Base-by-base conservation (phyloP, 1,284 basidiomycete genomes). In the Fomes fomentarius region DNA sequence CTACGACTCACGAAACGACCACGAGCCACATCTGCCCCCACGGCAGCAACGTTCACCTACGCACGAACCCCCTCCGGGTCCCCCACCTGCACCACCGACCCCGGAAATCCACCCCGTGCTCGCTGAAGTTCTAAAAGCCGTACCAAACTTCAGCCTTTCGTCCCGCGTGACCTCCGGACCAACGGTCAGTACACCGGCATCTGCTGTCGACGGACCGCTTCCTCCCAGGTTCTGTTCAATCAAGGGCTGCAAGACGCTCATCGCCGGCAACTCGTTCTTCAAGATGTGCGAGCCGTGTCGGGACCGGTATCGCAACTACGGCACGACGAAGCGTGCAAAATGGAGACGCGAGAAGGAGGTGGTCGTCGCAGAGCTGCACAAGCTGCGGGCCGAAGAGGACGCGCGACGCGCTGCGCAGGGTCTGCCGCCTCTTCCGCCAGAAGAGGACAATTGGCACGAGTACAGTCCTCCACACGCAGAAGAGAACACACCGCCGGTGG, bases 201-300 rank as follows among this genome's bases (percentile, higher is more conserved):
- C 52, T 17, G 35, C 48, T 21, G 39, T 47, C 21, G 61, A 60
- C 40, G 53, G 53, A 22, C 54, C 58, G 24, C 60, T 66, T 1
- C 66, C 69, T 11, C 66, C 66, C 4, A 72, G 77, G 14, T 76
- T 68, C 53, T 83, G 81, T 57, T 79, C 81, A 5, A 78, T 83
- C 56, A 82, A 80, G 63, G 81, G 81, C 15, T 83, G 82, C 66
- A 81, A 78, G 61, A 68, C 68, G 3, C 62, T 75, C 48, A 62
- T 73, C 25, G 47, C 68, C 63, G 77, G 64, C 5, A 71, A 69
- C 15, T 80, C 79, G 49, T 70, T 73, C 41, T 82, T 71, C 71
- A 83, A 80, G 64, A 84, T 83, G 82, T 84, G 82, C 62, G 69
- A 75, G 17, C 68, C 73, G 0, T 83, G 82, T 59, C 72, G 82